Evolutionary conservation across 108 stramenopile genomes (phyloP).

Genomic region (Cyclotella cryptica): DNA sequence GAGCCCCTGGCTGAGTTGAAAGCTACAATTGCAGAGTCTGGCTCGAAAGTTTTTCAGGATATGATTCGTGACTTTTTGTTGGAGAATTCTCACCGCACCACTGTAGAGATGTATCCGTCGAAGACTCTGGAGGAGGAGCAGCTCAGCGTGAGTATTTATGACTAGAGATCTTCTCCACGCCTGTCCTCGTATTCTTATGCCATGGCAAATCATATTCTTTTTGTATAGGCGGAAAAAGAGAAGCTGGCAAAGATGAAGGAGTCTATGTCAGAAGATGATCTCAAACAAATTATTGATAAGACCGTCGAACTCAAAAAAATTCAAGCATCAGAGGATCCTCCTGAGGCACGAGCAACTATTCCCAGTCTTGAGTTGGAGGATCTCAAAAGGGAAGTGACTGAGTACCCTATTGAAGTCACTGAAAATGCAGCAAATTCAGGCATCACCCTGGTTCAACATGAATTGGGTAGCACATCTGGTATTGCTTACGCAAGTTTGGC

Average conservation of each 20-base stretch:
- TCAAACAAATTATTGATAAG: slow-evolving; percentile 84
- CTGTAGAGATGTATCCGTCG: slow-evolving; percentile 93
- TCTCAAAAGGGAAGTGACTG: slow-evolving; percentile 86
- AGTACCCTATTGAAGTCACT: slow-evolving; percentile 88
- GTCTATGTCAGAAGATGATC: slow-evolving; percentile 77
- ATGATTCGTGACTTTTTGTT: slow-evolving; percentile 83
- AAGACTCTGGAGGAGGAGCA: slow-evolving; percentile 84
- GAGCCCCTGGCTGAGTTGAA: slow-evolving; percentile 89
- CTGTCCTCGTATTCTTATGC: background rate
- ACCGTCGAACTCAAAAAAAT: slow-evolving; percentile 86
- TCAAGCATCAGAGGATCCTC: slow-evolving; percentile 91
- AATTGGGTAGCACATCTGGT: slow-evolving; percentile 90
- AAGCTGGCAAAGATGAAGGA: slow-evolving; percentile 84
- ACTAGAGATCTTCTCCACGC: background rate
- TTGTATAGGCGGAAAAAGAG: slow-evolving; percentile 72
- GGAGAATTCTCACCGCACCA: slow-evolving; percentile 91
- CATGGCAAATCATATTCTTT: background rate
- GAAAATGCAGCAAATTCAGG: slow-evolving; percentile 81
- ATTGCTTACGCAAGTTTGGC: slow-evolving; percentile 90
- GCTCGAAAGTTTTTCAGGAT: slow-evolving; percentile 87
- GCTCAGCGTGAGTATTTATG: slow-evolving; percentile 51
- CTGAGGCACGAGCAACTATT: slow-evolving; percentile 94
- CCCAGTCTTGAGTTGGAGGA: slow-evolving; percentile 88
- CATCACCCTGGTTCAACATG: slow-evolving; percentile 87
- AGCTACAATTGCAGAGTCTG: slow-evolving; percentile 76